Evolutionary conservation across 192 early-diverging fungal genomes (phyloP).

Genomic region (Kickxella alabastrina): DNA sequence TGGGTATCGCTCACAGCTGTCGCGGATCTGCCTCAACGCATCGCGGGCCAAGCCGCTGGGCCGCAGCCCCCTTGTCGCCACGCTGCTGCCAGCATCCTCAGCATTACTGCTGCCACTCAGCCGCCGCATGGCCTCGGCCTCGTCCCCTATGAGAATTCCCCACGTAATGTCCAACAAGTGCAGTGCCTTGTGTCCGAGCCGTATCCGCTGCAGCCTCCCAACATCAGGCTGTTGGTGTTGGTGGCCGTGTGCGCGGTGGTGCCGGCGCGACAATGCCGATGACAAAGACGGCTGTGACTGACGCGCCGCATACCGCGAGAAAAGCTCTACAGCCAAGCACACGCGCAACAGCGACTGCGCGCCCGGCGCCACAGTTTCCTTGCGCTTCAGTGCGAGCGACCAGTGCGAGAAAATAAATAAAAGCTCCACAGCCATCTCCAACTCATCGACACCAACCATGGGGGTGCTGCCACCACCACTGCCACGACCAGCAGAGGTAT

Average conservation of each 20-base stretch:
- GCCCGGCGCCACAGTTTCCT: too few species aligned
- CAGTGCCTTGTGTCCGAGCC: slow-evolving; percentile 45
- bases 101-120: not conserved
- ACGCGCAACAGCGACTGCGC: too few species aligned
- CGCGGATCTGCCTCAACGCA: slow-evolving; percentile 35
- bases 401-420: slow-evolving; percentile 28
- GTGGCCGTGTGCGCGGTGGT: not conserved
- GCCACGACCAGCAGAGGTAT: too few species aligned
- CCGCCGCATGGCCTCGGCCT: slow-evolving; percentile 16
- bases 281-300: too few species aligned
- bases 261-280: slow-evolving; percentile 1
- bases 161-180: slow-evolving; percentile 34
- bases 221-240: not conserved
- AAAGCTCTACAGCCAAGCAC: slow-evolving; percentile 29
- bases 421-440: slow-evolving; percentile 43
- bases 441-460: slow-evolving; percentile 19
- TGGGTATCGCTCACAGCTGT: slow-evolving; percentile 22
- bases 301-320: slow-evolving; percentile 20
- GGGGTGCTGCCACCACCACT: too few species aligned
- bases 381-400: too few species aligned
- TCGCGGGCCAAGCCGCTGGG: slow-evolving; percentile 25
- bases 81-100: not conserved
- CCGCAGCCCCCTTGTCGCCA: not conserved
- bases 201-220: slow-evolving; percentile 29
- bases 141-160: slow-evolving; percentile 39